Evolutionary conservation across 2,329 filamentous ascomycete genomes (phyloP), one percentile per base, ranked within the genome.

Genomic region (Diaporthe sp.): DNA sequence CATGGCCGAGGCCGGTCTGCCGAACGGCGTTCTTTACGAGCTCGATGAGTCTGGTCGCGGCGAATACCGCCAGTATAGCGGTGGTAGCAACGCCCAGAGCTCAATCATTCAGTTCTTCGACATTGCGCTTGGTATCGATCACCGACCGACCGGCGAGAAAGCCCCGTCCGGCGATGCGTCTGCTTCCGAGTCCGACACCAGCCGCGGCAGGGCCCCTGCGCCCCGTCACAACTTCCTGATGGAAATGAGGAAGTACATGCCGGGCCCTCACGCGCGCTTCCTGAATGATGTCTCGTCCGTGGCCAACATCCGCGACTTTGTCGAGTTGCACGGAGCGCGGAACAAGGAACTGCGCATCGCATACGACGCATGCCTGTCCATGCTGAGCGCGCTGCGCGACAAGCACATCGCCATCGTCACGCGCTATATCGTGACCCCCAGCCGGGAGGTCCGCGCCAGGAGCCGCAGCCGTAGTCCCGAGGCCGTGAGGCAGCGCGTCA

Each of bases 241-340:
- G 81, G 97, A 99, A 79, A 99, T 99, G 97, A 94, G 96, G 75
- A 91, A 91, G 61, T 99, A 99, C 85, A 99, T 99, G 97, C 97
- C 97, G 0, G 96, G 95, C 0, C 91, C 94, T 0, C 97, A 99
- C 82, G 94, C 95, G 4, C 92, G 94, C 55, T 99, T 99, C 85
- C 89, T 99, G 4, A 90, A 94, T 78, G 94, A 97, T 77, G 92
- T 98, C 17, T 89, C 91, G 68, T 87, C 87, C 22, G 92, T 98
- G 5, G 92, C 96, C 79, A 98, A 98, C 81, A 95, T 99, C 79
- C 94, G 95, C 42, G 89, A 93, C 25, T 98, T 93, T 80, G 96
- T 98, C 68, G 90, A 94, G 78, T 83, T 82, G 79, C 79, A 90
- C 90, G 57, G 73, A 9, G 81, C 86, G 6, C 85, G 87, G 53